A percentile compares a stretch with the other conserved stretches of the same genome.
Conservation (phyloP, 2,329 filamentous ascomycete genomes). For the Microascus cirrosus region DNA sequence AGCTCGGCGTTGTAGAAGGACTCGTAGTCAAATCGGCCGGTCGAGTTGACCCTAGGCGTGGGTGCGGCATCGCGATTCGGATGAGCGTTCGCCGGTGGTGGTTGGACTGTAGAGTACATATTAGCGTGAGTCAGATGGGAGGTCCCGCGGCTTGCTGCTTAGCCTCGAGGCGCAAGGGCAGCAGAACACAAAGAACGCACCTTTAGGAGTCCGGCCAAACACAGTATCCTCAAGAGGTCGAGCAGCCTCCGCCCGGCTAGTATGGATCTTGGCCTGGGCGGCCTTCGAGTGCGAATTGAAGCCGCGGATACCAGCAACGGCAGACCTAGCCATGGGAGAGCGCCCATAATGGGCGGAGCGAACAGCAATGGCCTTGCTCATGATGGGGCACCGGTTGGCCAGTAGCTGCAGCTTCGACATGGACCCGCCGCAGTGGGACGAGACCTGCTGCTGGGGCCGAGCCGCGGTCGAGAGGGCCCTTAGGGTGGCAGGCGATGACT, state of each 20-base stretch:
- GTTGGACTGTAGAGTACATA: conserved; percentile 10
- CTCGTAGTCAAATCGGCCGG: conserved; percentile 55
- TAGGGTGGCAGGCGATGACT: conserved; percentile 82
- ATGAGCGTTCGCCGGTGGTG: conserved; percentile 4
- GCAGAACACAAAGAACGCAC: conserved; percentile 22
- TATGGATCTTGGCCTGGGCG: conserved; percentile 69
- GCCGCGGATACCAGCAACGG: conserved; percentile 36
- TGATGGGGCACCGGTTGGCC: conserved; percentile 91
- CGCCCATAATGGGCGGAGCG: conserved; percentile 53
- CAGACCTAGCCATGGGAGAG: conserved; percentile 24
- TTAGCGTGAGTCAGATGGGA: conserved; percentile 4
- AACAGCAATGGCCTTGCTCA: conserved; percentile 93
- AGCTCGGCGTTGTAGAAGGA: conserved; percentile 78
- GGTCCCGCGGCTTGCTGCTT: neutral
- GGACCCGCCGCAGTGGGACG: conserved; percentile 73
- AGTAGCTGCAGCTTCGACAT: conserved; percentile 96
- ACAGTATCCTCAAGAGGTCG: conserved; percentile 57
- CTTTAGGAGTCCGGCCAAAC: conserved; percentile 26
- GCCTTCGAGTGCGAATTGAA: conserved; percentile 38
- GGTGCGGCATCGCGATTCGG: neutral
- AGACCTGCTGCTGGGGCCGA: conserved; percentile 35
- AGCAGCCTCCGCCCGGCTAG: conserved; percentile 65
- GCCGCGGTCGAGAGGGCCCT: conserved; percentile 74
- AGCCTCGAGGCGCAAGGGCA: neutral
- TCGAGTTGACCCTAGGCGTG: conserved; percentile 6